Conservation (phyloP, 2,329 filamentous ascomycete species). For the Pestalotiopsis fici region DNA sequence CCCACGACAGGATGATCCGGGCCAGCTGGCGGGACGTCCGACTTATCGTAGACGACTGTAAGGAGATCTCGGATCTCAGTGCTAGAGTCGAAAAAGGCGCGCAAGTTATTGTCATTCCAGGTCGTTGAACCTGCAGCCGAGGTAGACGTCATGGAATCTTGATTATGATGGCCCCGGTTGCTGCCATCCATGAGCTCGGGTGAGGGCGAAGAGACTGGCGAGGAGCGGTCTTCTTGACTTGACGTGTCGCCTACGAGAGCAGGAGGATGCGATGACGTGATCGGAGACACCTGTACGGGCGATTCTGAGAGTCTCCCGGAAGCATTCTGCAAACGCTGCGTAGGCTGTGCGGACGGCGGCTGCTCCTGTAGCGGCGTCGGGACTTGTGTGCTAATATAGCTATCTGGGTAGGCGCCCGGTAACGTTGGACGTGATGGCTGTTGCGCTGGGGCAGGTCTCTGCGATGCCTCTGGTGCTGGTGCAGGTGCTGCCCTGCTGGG, state of each 20-base stretch:
- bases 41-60: constrained; percentile 90
- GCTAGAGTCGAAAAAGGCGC: constrained; percentile 88
- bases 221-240: constrained; percentile 67
- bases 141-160: constrained; percentile 54
- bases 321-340: constrained; percentile 29
- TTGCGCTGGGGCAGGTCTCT: constrained; percentile 22
- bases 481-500: constrained; percentile 1
- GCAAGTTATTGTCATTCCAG: constrained; percentile 86
- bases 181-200: constrained; percentile 58
- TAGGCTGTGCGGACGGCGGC: constrained; percentile 19
- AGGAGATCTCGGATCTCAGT: constrained; percentile 88
- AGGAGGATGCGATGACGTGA: constrained; percentile 56
- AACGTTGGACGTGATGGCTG: constrained; percentile 32
- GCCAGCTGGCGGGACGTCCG: constrained; percentile 74
- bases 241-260: constrained; percentile 71
- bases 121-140: constrained; percentile 60
- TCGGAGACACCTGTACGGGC: constrained; percentile 65
- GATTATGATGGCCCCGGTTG: constrained; percentile 42
- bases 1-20: constrained; percentile 84
- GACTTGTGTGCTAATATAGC: constrained; percentile 33
- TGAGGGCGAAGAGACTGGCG: constrained; percentile 64
- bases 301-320: constrained; percentile 63
- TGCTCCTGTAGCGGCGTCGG: constrained; percentile 23
- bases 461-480: constrained; percentile 5
- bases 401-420: constrained; percentile 43